phyloP scores from a whole-genome alignment of 306 rosid species.

The Dicorynia guianensis region DNA sequence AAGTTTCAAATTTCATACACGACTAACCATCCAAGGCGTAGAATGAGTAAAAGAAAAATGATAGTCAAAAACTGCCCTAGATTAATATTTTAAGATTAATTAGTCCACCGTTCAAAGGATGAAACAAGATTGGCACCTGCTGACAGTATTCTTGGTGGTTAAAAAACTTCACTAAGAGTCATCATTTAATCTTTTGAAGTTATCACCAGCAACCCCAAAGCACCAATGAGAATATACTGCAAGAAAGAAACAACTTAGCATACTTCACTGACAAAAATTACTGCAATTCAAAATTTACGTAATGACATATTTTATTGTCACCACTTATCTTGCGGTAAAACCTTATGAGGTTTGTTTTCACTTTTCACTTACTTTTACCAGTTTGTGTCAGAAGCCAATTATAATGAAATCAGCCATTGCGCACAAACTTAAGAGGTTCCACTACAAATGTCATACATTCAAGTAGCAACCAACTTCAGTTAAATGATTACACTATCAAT shows the following conservation, averaged over 20 bases:
- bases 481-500: conserved; percentile 11
- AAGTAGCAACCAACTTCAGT: conserved; percentile 1
- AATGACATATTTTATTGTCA: conserved; percentile 18
- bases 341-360: conserved; percentile 11
- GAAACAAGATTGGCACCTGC: conserved; percentile 40
- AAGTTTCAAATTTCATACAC: not conserved
- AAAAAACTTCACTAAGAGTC: conserved; percentile 34
- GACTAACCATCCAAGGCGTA: conserved; percentile 19
- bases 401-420: not conserved
- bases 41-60: conserved; percentile 17
- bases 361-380: not conserved
- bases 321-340: not conserved
- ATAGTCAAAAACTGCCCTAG: conserved; percentile 40
- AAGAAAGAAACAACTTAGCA: conserved; percentile 39
- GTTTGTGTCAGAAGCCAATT: too few species aligned
- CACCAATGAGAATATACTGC: conserved; percentile 92
- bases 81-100: conserved; percentile 35
- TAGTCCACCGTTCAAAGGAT: conserved; percentile 41
- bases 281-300: conserved; percentile 29
- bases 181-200: conserved; percentile 75
- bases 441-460: not conserved
- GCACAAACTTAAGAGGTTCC: conserved; percentile 1
- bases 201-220: conserved; percentile 91
- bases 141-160: conserved; percentile 16
- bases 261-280: not conserved